Conservation (phyloP, 2,329 filamentous ascomycete genomes). For the Fusarium anthophilum region DNA sequence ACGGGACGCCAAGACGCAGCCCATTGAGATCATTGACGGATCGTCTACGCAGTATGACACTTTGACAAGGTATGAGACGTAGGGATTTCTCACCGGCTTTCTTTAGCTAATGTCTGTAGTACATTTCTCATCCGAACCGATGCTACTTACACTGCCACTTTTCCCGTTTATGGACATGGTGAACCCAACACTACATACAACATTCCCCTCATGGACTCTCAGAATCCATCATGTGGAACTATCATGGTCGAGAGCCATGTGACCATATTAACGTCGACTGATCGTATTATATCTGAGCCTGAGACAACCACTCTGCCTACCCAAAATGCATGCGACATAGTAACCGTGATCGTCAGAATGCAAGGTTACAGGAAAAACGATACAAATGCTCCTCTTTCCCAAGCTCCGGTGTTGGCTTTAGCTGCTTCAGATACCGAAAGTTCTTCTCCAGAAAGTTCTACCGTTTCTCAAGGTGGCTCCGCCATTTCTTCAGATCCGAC, state of each 20-base stretch:
- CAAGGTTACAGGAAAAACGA: not conserved
- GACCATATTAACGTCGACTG: not conserved
- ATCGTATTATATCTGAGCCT: not conserved
- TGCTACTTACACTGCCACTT: not conserved
- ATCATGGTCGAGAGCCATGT: not conserved
- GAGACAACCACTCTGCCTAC: not conserved
- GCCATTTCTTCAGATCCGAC: not conserved
- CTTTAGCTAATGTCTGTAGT: not conserved
- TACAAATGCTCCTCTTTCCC: not conserved
- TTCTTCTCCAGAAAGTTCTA: not conserved
- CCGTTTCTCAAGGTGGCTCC: not conserved
- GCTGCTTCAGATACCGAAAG: not conserved
- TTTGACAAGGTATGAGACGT: not conserved
- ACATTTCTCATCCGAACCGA: not conserved
- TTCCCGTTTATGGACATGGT: not conserved
- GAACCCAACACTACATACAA: not conserved
- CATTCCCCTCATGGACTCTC: not conserved
- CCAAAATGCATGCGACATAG: not conserved
- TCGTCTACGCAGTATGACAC: not conserved
- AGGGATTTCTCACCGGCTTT: not conserved
- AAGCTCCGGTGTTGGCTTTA: not conserved
- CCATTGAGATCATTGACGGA: not conserved
- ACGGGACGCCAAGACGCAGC: not conserved
- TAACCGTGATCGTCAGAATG: not conserved
- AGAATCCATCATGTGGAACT: not conserved